A percentile compares a stretch with the other conserved stretches of the same genome.
Evolutionary conservation across 129 eudicot species (phyloP).

Genomic region (Oenanthe sinensis): DNA sequence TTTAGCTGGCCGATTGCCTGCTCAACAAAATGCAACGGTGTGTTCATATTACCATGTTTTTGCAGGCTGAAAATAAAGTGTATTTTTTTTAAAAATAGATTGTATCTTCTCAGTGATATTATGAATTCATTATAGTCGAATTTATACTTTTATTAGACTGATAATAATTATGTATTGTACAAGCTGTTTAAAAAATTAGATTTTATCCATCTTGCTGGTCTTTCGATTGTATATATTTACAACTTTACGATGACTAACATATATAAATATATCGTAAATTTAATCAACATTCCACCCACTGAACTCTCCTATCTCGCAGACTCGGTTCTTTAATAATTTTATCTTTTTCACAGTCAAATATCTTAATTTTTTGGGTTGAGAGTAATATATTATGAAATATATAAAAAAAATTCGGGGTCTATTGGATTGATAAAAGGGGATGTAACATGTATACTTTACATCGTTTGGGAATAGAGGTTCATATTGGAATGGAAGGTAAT

Average conservation of each 20-base stretch:
- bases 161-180: not conserved
- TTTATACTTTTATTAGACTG: not conserved
- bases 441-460: not conserved
- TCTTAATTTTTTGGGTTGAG: not conserved
- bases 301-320: not conserved
- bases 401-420: not conserved
- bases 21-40: constrained; percentile 96
- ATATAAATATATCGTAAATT: not conserved
- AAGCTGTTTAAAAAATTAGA: not conserved
- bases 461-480: not conserved
- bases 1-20: constrained; percentile 93
- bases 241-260: not conserved
- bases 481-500: not conserved
- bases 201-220: not conserved
- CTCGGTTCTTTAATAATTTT: not conserved
- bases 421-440: not conserved
- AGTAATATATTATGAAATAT: not conserved
- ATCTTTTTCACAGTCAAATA: not conserved
- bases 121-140: not conserved
- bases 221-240: not conserved
- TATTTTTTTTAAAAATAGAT: not conserved
- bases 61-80: not conserved
- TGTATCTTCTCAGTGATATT: not conserved
- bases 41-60: constrained; percentile 15
- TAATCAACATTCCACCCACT: not conserved